Base-by-base conservation (phyloP, 1,139 yeast species). In the Waltiozyma sp. region DNA sequence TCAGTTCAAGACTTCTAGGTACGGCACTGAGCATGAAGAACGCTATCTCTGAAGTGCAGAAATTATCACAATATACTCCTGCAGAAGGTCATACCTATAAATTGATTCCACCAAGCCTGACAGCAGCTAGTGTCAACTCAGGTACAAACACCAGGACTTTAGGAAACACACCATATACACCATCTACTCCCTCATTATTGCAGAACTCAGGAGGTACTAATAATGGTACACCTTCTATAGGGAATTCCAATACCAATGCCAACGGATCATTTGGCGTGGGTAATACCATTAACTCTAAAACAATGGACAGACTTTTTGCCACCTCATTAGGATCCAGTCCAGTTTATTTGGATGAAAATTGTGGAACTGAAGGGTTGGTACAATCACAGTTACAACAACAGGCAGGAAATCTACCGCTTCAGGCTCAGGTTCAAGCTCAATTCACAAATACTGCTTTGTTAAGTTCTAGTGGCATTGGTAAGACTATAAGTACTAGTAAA, bases 1-100 rank as follows among this genome's bases (percentile, higher is more conserved):
- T 80, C 2, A 69, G 76, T 15, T 75, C 80, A 41, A 62, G 88
- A 42, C 55, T 80, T 8, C 18, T 31, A 15, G 34, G 15, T 7
- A 31, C 34, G 7, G 59, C 61, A 0, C 47, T 61, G 19, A 58
- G 59, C 9, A 44, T 64, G 43, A 50, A 58, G 39, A 56, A 60
- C 13, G 61, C 65, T 3, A 47, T 63, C 38, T 51, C 55, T 34
- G 49, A 49, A 18, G 43, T 64, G 13, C 66, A 61, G 28, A 49
- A 53, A 7, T 39, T 63, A 16, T 58, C 66, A 1, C 53, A 51
- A 24, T 63, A 62, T 46, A 57, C 64, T 2, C 66, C 67, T 1
- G 56, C 66, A 3, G 59, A 57, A 37, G 68, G 68, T 2, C 68
- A 63, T 43, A 58, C 58, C 8, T 64, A 63, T 45, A 55, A 49